Percentiles rank a stretch among this genome's conserved stretches.
Conservation (phyloP, 169 alveolate species). For the Cryptosporidium bovis region DNA sequence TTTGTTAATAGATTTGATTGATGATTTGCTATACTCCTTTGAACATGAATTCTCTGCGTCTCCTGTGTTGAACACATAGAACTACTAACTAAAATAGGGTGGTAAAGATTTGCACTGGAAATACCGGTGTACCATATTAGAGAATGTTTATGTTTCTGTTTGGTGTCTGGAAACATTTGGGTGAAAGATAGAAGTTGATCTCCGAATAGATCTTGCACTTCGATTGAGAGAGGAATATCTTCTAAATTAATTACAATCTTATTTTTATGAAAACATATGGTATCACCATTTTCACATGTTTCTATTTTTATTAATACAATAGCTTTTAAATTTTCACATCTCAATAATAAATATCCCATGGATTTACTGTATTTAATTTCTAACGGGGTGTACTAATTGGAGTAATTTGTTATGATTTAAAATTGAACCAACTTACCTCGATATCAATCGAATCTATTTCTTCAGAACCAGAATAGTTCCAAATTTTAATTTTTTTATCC, state of each 20-base stretch:
- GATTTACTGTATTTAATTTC: constrained; percentile 18
- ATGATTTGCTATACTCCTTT: no score
- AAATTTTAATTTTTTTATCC: constrained; percentile 44
- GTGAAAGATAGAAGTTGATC: no score
- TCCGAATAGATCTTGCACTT: no score
- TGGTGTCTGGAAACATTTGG: no score
- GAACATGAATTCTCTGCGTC: no score
- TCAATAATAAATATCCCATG: constrained; percentile 3
- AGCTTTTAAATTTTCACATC: constrained; percentile 20
- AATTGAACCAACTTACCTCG: constrained; percentile 21
- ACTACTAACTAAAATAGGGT: constrained; percentile 4
- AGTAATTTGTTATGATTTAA: neutral
- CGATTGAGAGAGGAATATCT: constrained; percentile 5
- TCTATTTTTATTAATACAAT: neutral
- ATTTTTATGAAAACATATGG: neutral
- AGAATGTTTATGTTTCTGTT: no score
- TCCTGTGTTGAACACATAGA: no score
- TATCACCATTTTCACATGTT: neutral
- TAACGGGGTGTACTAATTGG: constrained; percentile 13
- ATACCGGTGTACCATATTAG: no score
- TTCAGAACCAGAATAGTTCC: constrained; percentile 9
- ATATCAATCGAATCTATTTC: constrained; percentile 40
- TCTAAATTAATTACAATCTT: neutral
- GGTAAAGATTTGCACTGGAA: neutral
- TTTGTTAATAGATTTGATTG: no score